Conservation (phyloP, 2,329 filamentous ascomycete genomes). For the Penicillium nordicum region DNA sequence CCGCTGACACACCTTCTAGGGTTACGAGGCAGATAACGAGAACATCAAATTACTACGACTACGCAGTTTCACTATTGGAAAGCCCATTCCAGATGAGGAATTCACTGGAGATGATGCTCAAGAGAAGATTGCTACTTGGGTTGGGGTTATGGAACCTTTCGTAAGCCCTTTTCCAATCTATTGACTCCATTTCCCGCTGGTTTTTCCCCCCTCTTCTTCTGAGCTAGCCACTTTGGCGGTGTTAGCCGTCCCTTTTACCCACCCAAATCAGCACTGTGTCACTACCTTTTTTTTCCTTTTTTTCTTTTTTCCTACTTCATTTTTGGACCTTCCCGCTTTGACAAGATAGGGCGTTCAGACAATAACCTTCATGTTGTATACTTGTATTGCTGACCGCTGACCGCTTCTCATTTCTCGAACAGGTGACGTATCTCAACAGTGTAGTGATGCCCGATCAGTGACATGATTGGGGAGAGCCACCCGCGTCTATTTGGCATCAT, state of each 20-base stretch:
- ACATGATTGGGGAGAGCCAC: constrained; percentile 5
- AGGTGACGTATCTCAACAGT: constrained; percentile 70
- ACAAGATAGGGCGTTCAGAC: neutral
- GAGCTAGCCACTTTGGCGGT: constrained; percentile 21
- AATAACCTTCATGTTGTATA: neutral
- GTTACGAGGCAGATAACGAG: constrained; percentile 68
- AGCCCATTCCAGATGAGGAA: constrained; percentile 62
- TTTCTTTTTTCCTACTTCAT: neutral
- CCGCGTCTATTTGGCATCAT: neutral
- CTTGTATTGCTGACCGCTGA: constrained; percentile 21
- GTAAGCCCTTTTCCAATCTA: constrained; percentile 54
- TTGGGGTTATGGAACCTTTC: constrained; percentile 71
- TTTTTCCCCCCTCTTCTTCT: constrained; percentile 24
- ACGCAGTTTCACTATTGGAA: constrained; percentile 71
- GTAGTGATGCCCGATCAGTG: constrained; percentile 67
- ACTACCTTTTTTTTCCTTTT: neutral
- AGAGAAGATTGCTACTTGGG: constrained; percentile 60
- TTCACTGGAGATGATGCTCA: constrained; percentile 62
- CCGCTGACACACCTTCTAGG: constrained; percentile 48
- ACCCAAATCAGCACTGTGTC: constrained; percentile 14
- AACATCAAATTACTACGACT: constrained; percentile 80
- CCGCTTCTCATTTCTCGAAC: constrained; percentile 23
- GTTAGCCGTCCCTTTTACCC: constrained; percentile 14
- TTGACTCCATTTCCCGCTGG: constrained; percentile 15
- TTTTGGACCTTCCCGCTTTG: constrained; percentile 2